Evolutionary conservation across 1,284 basidiomycete genomes (phyloP), one percentile per base, ranked within the genome.

Genomic region (Ustilago vetiveriae): DNA sequence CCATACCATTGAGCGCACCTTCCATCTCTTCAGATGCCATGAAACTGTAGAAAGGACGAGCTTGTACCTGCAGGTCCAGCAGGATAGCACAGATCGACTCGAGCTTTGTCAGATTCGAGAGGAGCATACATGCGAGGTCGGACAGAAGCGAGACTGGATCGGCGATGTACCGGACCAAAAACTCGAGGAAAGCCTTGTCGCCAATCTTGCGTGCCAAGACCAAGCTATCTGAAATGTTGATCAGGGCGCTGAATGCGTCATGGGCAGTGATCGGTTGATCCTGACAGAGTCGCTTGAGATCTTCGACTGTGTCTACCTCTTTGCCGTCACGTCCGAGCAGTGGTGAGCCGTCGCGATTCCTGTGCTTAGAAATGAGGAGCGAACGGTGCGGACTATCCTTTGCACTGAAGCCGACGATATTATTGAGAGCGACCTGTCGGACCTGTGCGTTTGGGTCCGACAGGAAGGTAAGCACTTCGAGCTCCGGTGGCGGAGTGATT

Each of bases 71-170:
- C 29, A 94, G 84, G 3, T 85, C 85, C 4, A 94, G 84, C 10
- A 97, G 84, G 2, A 86, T 82, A 3, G 88, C 84, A 65, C 90
- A 90, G 44, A 91, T 87, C 0, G 86, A 84, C 5, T 92, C 86
- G 48, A 92, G 88, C 13, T 91, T 88, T 14, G 93, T 92, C 38
- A 98, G 85, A 83, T 99, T 99, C 17, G 94, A 97, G 6, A 98
- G 86, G 1, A 98, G 86, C 96, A 99, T 98, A 27, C 92, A 89
- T 1, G 94, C 93, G 10, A 98, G 87, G 84, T 98, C 95, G 27
- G 94, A 92, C 17, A 97, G 88, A 49, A 92, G 88, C 4, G 94
- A 90, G 64, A 90, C 88, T 6, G 91, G 90, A 83, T 95, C 90
- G 65, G 94, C 86, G 54, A 95, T 94, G 83, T 97, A 97, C 1